These are phyloP conservation scores for Vanderwaltozyma polyspora DNA, from an alignment of 805 yeast genomes.

Conservation along the genomic window DNA sequence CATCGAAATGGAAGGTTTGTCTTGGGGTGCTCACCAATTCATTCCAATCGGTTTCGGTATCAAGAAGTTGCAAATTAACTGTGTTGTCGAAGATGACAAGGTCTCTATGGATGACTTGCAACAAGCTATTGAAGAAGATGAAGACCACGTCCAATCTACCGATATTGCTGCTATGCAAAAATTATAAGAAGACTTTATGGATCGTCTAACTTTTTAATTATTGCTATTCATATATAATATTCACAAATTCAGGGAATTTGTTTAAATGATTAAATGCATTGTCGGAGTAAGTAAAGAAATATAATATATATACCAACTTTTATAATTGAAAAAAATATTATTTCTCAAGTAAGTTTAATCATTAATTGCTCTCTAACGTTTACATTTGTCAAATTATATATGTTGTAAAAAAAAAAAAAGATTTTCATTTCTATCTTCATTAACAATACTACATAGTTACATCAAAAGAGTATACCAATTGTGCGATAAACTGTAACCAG, in stretches of 20 bases:
- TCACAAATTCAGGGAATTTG: background rate
- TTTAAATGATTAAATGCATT: no score
- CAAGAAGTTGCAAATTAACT: slow-evolving; percentile 96
- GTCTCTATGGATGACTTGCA: slow-evolving; percentile 89
- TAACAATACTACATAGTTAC: background rate
- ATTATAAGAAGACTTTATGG: slow-evolving; percentile 68
- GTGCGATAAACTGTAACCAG: slow-evolving; percentile 15
- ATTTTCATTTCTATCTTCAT: no score
- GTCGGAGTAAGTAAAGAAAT: no score
- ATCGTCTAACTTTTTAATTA: background rate
- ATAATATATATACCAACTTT: no score
- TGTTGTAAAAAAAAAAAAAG: no score
- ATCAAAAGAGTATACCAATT: slow-evolving; percentile 18
- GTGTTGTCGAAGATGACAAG: slow-evolving; percentile 94
- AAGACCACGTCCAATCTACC: slow-evolving; percentile 98
- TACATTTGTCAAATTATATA: no score
- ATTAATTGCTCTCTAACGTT: no score
- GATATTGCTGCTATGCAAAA: slow-evolving; percentile 98
- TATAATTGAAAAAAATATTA: no score
- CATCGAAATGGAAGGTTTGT: slow-evolving; percentile 82
- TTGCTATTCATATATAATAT: background rate
- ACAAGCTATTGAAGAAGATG: slow-evolving; percentile 68
- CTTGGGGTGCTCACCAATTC: slow-evolving; percentile 96
- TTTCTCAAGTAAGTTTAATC: no score
- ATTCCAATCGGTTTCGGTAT: slow-evolving; percentile 99